Evolutionary conservation across 768 basidiomycete genomes (phyloP).

Genomic region (Tulasnella sp.): DNA sequence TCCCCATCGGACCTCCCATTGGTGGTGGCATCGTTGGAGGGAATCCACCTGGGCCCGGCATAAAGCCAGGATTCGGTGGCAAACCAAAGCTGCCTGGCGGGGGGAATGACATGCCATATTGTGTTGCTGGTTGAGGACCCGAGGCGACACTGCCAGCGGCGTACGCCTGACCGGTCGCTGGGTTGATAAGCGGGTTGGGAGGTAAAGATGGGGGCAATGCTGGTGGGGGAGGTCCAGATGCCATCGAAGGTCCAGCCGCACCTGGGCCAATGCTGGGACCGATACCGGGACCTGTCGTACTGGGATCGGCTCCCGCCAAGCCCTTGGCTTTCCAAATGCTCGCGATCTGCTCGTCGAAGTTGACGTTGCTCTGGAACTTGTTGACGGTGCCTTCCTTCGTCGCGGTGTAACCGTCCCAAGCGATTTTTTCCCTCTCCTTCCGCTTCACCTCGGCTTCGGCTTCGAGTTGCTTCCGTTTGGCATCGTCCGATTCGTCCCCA

Average conservation of each 20-base stretch:
- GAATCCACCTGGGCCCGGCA: conserved; percentile 38
- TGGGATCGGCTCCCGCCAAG: conserved; percentile 47
- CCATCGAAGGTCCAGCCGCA: conserved; percentile 44
- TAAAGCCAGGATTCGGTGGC: conserved; percentile 69
- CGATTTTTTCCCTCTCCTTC: conserved; percentile 85
- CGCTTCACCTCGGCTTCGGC: conserved; percentile 71
- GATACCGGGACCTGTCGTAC: conserved; percentile 33
- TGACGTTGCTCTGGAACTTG: conserved; percentile 87
- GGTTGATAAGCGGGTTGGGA: conserved; percentile 46
- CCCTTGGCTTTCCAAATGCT: conserved; percentile 91
- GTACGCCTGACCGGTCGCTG: conserved; percentile 38
- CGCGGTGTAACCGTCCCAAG: conserved; percentile 98
- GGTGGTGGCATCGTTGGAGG: neutral
- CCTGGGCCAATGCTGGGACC: conserved; percentile 82
- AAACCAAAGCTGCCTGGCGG: conserved; percentile 44
- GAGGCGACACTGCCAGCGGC: conserved; percentile 77
- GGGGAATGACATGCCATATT: conserved; percentile 32
- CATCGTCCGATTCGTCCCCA: conserved; percentile 54
- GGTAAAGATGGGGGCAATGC: conserved; percentile 32
- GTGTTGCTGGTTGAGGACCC: conserved; percentile 79
- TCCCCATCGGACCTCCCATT: conserved; percentile 13
- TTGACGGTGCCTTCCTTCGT: conserved; percentile 85
- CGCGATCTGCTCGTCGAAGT: conserved; percentile 96
- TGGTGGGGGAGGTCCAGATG: conserved; percentile 35
- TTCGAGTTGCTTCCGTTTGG: conserved; percentile 67